phyloP scores from a whole-genome alignment of 2,329 filamentous ascomycete species.

The Tympanopsis confertula region DNA sequence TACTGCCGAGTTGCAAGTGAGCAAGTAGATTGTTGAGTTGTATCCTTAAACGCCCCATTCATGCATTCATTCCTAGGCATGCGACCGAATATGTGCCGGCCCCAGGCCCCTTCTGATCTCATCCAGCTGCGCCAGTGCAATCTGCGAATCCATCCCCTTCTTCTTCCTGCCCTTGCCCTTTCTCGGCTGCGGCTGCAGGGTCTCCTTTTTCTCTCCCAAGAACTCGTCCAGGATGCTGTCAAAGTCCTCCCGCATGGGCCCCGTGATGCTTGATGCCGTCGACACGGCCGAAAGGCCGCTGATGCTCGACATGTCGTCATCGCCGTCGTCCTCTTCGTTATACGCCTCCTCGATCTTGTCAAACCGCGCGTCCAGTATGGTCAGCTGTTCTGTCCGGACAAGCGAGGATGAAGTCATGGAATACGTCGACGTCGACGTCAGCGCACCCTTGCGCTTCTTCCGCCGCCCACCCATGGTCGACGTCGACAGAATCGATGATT shows the following conservation, averaged over 20 bases:
- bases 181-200: constrained; percentile 49
- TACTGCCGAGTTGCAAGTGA: no score
- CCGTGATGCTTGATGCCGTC: constrained; percentile 54
- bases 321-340: constrained; percentile 33
- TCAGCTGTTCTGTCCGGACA: constrained; percentile 76
- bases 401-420: constrained; percentile 86
- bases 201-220: constrained; percentile 60
- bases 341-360: constrained; percentile 78
- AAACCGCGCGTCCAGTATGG: constrained; percentile 77
- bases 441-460: constrained; percentile 91
- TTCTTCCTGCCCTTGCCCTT: constrained; percentile 42
- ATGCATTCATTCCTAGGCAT: constrained; percentile 5
- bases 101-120: constrained; percentile 75
- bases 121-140: constrained; percentile 78
- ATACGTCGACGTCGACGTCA: constrained; percentile 77
- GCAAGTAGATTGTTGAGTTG: no score
- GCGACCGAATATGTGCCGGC: constrained; percentile 48
- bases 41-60: no score
- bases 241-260: constrained; percentile 66
- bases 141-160: constrained; percentile 63
- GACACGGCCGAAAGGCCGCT: constrained; percentile 17
- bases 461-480: constrained; percentile 68
- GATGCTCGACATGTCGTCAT: constrained; percentile 39
- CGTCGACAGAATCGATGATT: constrained; percentile 62
- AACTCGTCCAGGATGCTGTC: constrained; percentile 90